Evolutionary conservation across 768 basidiomycete species (phyloP).

Genomic region (Boletus tomentosulus): DNA sequence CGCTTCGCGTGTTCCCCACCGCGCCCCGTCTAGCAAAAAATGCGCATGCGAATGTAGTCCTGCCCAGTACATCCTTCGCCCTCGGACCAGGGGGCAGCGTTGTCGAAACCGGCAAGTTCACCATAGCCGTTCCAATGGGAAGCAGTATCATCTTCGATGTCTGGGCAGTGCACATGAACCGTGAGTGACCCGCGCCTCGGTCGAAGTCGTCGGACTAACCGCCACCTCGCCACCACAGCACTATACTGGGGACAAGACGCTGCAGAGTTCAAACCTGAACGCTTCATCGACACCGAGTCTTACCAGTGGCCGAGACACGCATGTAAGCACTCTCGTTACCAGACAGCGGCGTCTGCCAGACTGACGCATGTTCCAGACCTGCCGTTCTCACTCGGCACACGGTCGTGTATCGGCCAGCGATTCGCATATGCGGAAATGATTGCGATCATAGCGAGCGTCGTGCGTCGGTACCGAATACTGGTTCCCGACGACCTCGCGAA

Average conservation of each 20-base stretch:
- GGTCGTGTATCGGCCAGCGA: constrained; percentile 48
- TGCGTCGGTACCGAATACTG: constrained; percentile 38
- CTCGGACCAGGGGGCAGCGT: constrained; percentile 12
- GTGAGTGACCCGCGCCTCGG: constrained; percentile 27
- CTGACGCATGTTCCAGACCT: constrained; percentile 27
- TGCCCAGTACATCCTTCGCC: constrained; percentile 35
- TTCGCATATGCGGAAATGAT: constrained; percentile 42
- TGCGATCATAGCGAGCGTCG: constrained; percentile 41
- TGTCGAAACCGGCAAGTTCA: constrained; percentile 27
- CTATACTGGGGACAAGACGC: constrained; percentile 48
- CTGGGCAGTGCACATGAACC: constrained; percentile 41
- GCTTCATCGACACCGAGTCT: constrained; percentile 46
- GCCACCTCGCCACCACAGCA: constrained; percentile 25
- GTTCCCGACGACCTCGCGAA: constrained; percentile 35
- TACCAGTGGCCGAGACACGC: constrained; percentile 52
- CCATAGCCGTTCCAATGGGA: constrained; percentile 37
- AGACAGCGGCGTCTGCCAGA: not conserved
- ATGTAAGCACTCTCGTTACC: constrained; percentile 28
- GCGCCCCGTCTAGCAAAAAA: constrained; percentile 35
- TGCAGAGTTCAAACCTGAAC: constrained; percentile 43
- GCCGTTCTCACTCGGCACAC: constrained; percentile 43
- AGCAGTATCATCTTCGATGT: constrained; percentile 40
- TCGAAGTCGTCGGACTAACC: not conserved
- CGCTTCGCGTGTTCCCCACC: constrained; percentile 40
- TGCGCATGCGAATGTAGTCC: constrained; percentile 32